Base-by-base conservation (phyloP, 2,329 filamentous ascomycete genomes). In the Nemania serpens region DNA sequence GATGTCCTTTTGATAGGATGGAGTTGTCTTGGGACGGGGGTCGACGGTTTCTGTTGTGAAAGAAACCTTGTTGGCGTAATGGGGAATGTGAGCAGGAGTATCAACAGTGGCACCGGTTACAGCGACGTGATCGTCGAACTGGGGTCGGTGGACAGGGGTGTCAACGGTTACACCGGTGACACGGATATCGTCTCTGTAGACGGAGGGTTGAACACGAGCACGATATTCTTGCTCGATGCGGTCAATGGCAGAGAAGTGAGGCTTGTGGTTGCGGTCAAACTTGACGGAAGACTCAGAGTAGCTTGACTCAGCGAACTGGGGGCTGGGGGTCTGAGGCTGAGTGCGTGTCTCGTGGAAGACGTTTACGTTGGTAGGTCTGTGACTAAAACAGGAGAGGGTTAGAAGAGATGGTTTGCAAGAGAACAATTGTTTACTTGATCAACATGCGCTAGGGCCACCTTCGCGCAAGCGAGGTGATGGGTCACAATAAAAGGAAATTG, bases 281-380 rank as follows among this genome's bases (percentile, higher is more conserved):
- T 91, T 85, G 76, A 91, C 78, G 75, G 86, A 85, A 76, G 85
- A 82, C 76, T 89, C 85, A 72, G 83, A 79, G 80, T 86, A 87
- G 71, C 69, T 72, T 72, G 77, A 73, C 58, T 66, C 53, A 37
- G 64, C 58, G 50, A 33, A 52, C 36, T 60, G 36, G 39, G 64
- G 64, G 58, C 61, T 66, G 20, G 50, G 53, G 53, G 65, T 66
- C 33, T 69, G 63, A 61, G 41, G 70, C n/a, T 37, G 65, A 65
- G 58, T 68, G 55, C 58, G 63, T 55, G 62, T 59, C 49, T 69
- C 69, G 43, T 68, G 57, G 61, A 66, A 68, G 58, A 68, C 64
- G 66, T 66, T 66, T 13, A 68, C 63, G 62, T 66, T 63, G 45
- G 67, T 73, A 71, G 77, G 78, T 70, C 74, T 78, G 68, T 63